phyloP scores from a whole-genome alignment of 139 green algal genomes.

The Marvania coccoides region DNA sequence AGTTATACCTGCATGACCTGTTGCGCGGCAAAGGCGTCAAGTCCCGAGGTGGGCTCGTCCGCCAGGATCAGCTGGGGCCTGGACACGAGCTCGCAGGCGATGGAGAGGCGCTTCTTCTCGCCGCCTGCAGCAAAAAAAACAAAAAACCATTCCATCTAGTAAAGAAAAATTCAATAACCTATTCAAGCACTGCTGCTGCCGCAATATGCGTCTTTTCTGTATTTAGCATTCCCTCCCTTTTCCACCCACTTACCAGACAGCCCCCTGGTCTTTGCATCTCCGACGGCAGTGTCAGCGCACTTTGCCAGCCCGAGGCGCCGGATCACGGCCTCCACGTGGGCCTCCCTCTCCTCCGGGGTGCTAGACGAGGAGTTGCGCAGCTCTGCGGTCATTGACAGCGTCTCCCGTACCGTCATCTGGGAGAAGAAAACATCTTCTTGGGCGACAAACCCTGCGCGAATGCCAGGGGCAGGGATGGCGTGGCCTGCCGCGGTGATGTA shows the following conservation, averaged over 20 bases:
- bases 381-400: conserved; percentile 64
- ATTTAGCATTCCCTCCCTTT: conserved; percentile 12
- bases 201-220: not conserved
- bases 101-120: conserved; percentile 82
- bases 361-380: conserved; percentile 49
- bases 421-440: conserved; percentile 94
- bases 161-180: not conserved
- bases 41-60: conserved; percentile 79
- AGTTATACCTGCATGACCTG: not conserved
- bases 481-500: conserved; percentile 37
- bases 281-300: conserved; percentile 56
- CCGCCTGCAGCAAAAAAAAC: no score
- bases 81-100: conserved; percentile 79
- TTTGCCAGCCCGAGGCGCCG: conserved; percentile 60
- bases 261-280: conserved; percentile 58
- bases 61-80: conserved; percentile 57
- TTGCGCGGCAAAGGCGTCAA: conserved; percentile 8
- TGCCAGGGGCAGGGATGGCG: not conserved
- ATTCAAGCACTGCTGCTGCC: not conserved
- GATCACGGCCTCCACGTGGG: conserved; percentile 57
- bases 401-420: conserved; percentile 48
- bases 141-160: not conserved
- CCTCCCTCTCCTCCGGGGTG: conserved; percentile 16
- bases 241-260: conserved; percentile 39
- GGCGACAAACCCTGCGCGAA: conserved; percentile 65